Evolutionary conservation across 345 rosid genomes (phyloP), one percentile per base, ranked within the genome.

Genomic region (Geranium brycei): DNA sequence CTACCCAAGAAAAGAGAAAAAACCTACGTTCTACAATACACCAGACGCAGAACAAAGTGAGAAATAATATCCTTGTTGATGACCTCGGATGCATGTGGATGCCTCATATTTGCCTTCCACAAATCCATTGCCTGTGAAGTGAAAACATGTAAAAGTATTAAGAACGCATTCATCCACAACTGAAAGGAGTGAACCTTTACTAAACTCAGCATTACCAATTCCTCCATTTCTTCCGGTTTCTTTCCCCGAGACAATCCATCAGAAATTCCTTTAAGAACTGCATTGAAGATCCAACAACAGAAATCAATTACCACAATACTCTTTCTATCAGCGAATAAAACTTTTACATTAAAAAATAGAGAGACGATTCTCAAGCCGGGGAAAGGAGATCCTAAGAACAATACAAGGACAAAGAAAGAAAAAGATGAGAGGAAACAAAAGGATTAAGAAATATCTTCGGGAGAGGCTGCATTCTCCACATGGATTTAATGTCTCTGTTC

Each of bases 21-120:
- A 6, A 8, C 68, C 87, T 74, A 92, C 96, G 93, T 82, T 81
- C 98, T 82, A 67, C 98, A 89, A 76, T 89, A 87, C 61, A 89
- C 96, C 41, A 89, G 97, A 32, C 96, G 88, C 17, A 92, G 69
- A 23, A 85, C 93, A 65, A 87, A 89, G 71, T 89, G 95, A 1
- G 98, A 92, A 66, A 86, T 87, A 55, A 86, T 65, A 71, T 89
- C 95, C 75, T 92, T 92, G 63, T 86, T 82, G 19, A 66, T 19
- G 55, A 70, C 74, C 73, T 86, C 84, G 4, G 83, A 72, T 5
- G 73, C 83, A 17, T 76, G 76, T 0, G 79, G 68, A 74, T 78
- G 89, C 77, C 71, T 74, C 96, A 87, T 90, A 72, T 93, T 76
- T 35, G 74, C 73, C 76, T 80, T 84, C 99, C 83, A 87, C 65